phyloP scores from a whole-genome alignment of 73 alveolate species.

The Stentor coeruleus region DNA sequence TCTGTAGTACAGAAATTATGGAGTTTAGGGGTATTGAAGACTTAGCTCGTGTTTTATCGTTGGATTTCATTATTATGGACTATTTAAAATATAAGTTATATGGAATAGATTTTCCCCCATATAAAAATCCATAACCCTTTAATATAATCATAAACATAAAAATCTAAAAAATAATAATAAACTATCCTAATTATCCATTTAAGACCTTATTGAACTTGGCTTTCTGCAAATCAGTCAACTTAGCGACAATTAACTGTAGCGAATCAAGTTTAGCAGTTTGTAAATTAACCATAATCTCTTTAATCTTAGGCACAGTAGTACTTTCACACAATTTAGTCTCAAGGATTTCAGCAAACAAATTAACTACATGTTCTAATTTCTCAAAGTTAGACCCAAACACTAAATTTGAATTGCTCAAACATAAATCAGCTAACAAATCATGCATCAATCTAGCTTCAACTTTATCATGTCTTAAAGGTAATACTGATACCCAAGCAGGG shows the following conservation, averaged over 20 bases:
- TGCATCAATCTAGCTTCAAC: conserved; percentile 57
- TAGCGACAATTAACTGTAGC: background rate
- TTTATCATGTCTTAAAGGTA: conserved; percentile 65
- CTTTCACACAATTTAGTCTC: conserved; percentile 6
- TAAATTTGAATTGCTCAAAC: background rate
- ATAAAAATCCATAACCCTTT: too few species aligned
- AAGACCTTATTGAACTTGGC: background rate
- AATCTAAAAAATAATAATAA: too few species aligned
- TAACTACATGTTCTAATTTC: conserved; percentile 12
- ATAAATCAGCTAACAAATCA: conserved; percentile 49
- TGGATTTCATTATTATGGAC: too few species aligned
- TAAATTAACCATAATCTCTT: background rate
- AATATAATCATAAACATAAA: too few species aligned
- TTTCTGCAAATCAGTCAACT: background rate
- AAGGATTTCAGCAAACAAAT: conserved; percentile 29
- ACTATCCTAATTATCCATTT: background rate
- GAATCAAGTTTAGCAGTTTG: background rate
- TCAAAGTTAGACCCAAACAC: conserved; percentile 28
- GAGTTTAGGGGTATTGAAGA: background rate
- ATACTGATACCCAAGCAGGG: conserved; percentile 43
- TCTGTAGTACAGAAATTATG: background rate
- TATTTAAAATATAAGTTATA: too few species aligned
- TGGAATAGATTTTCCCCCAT: too few species aligned
- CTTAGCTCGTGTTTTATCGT: background rate
- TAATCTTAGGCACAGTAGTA: conserved; percentile 19